Evolutionary conservation across 352 stramenopile genomes (phyloP), one percentile per base, ranked within the genome.

Genomic region (Globisporangium yorkense): DNA sequence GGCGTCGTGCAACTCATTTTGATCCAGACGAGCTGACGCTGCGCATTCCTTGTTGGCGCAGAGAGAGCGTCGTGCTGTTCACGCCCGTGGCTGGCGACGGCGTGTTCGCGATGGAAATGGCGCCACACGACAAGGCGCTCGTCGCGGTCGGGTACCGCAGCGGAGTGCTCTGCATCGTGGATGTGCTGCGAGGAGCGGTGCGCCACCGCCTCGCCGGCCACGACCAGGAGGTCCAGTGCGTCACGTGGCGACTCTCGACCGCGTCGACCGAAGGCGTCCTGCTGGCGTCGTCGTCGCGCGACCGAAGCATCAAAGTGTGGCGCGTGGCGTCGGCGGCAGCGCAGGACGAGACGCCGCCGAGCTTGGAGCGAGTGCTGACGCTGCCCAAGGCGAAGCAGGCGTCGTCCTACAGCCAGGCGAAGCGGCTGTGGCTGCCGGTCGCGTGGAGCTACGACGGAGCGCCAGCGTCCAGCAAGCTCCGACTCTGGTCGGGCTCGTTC

Each of bases 271-370:
- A 18, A 20, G 52, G 44, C 29, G 54, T 66, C 8, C 77, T 76
- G 61, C 66, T 92, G 6, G 80, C 80, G 12, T 84, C 78, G 18
- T 86, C 80, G 16, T 90, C 83, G 20, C 71, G 78, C 0, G 83
- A 92, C 59, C 80, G 83, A 33, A 75, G 56, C 2, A 89, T 92
- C 51, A 86, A 88, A 41, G 62, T 90, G 13, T 92, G 80, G 80
- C 62, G 54, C 21, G 48, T 73, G 5, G 3, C 1, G 3, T 8
- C 29, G 18, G 16, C 6, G 5, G 9, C 35, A 18, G 27, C 20
- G 6, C 39, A 66, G 20, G 51, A 71, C 5, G 18, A 44, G 16
- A 24, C 35, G 10, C 20, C 35, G 20, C 62, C 67, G 2, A 43
- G 35, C 1, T 39, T 82, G 35, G 54, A 75, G 5, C 68, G 75